phyloP scores from a whole-genome alignment of 73 alveolate species.

The Urostyla sp. region DNA sequence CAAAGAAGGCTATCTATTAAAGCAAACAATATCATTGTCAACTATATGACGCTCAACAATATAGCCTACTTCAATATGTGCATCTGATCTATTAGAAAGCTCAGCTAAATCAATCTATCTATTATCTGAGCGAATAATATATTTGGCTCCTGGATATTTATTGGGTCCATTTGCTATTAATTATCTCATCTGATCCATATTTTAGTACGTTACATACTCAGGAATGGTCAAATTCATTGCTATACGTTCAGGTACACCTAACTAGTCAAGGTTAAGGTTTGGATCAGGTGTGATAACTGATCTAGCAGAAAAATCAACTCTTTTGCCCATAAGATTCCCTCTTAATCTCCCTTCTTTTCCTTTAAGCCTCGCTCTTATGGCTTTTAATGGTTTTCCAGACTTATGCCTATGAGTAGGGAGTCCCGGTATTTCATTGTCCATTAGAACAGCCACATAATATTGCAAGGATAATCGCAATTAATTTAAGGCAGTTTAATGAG shows the following conservation, averaged over 20 bases:
- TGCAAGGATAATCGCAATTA: constrained; percentile 71
- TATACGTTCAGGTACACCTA: constrained; percentile 92
- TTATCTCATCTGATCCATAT: constrained; percentile 75
- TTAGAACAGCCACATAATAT: constrained; percentile 88
- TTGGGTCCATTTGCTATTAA: constrained; percentile 92
- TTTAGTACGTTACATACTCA: constrained; percentile 91
- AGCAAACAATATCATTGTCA: constrained; percentile 93
- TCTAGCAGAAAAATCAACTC: constrained; percentile 99
- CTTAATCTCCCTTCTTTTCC: constrained; percentile 99
- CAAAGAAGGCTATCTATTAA: constrained; percentile 98
- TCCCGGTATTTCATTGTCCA: constrained; percentile 90
- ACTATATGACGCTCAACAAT: constrained; percentile 96
- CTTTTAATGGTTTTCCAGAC: constrained; percentile 87
- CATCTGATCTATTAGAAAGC: constrained; percentile 74
- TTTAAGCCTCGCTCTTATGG: constrained; percentile 90
- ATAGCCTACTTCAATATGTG: constrained; percentile 85
- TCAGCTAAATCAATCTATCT: constrained; percentile 81
- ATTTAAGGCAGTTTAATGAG: constrained; percentile 51
- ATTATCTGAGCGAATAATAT: constrained; percentile 78
- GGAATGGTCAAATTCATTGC: constrained; percentile 95
- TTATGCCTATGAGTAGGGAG: constrained; percentile 68
- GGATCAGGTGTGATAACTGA: constrained; percentile 99
- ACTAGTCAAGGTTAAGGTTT: constrained; percentile 96
- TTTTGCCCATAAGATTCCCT: constrained; percentile 99
- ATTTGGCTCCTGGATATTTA: constrained; percentile 95